A percentile compares a stretch with the other conserved stretches of the same genome.
phyloP scores from a whole-genome alignment of 345 rosid genomes.

The Eucalyptus erythrocorys region DNA sequence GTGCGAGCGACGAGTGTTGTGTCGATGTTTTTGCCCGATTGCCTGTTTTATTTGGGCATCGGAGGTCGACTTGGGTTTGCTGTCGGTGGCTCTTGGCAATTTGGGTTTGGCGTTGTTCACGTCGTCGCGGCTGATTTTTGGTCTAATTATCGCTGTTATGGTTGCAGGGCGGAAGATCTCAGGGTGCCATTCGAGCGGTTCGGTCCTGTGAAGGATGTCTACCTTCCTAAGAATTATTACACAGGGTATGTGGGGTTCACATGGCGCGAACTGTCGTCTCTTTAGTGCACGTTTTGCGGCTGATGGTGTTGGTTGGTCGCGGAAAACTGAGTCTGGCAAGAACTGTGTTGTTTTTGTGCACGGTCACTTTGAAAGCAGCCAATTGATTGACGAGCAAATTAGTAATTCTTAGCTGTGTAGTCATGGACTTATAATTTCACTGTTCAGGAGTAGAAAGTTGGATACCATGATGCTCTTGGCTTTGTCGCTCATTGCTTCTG shows the following conservation, averaged over 20 bases:
- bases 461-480: neutral
- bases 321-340: neutral
- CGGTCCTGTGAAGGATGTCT: constrained; percentile 85
- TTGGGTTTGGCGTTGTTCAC: neutral
- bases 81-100: neutral
- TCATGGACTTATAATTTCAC: neutral
- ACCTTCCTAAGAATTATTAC: constrained; percentile 74
- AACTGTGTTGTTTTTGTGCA: neutral
- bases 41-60: neutral
- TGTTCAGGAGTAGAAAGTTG: neutral
- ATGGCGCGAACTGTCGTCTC: neutral
- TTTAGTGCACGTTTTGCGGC: neutral
- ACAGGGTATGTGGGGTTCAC: constrained; percentile 44
- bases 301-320: neutral
- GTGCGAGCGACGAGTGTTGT: neutral
- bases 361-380: neutral
- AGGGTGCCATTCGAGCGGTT: constrained; percentile 69
- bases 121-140: neutral
- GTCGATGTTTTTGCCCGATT: neutral
- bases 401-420: neutral
- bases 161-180: constrained; percentile 75
- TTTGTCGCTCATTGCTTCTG: neutral
- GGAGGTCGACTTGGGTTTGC: neutral
- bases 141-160: neutral
- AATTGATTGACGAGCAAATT: neutral